Conservation (phyloP, 177 flowering plant genomes). For the Tripterygium wilfordii region DNA sequence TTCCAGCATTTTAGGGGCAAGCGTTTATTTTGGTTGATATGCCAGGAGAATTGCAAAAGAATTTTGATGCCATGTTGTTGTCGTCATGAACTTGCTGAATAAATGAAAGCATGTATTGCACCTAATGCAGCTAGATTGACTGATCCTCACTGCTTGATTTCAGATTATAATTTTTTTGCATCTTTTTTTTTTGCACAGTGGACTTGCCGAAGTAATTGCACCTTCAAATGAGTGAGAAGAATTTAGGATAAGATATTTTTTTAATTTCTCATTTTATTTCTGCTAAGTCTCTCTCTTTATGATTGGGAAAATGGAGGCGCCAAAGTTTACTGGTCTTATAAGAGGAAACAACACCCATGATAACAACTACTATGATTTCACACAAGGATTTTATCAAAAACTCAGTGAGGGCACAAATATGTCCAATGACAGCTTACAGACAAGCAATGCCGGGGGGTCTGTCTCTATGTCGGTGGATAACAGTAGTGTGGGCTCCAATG, state of each 20-base stretch:
- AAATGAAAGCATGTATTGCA: too few relatives aligned
- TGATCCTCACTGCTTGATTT: too few relatives aligned
- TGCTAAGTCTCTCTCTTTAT: too few relatives aligned
- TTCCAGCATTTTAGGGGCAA: too few relatives aligned
- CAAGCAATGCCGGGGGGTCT: conserved; percentile 52
- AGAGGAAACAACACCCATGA: conserved; percentile 26
- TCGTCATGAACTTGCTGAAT: too few relatives aligned
- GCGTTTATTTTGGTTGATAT: too few relatives aligned
- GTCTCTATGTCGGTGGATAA: conserved; percentile 70
- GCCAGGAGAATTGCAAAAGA: too few relatives aligned
- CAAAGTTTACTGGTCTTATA: conserved; percentile 45
- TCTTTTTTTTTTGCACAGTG: not conserved
- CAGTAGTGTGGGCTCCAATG: conserved; percentile 77
- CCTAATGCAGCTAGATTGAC: too few relatives aligned
- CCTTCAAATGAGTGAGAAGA: conserved; percentile 4
- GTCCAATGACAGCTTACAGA: conserved; percentile 50
- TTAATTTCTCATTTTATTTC: not conserved
- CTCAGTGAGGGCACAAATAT: conserved; percentile 53
- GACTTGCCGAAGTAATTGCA: not conserved
- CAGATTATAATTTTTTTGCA: too few relatives aligned
- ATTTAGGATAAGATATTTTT: conserved; percentile 2
- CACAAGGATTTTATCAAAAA: conserved; percentile 40
- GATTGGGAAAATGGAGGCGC: conserved; percentile 48
- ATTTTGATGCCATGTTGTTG: too few relatives aligned
- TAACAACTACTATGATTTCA: conserved; percentile 34